These are phyloP conservation scores for Boletales sp. DNA, from an alignment of 768 basidiomycete genomes.

Conservation along the genomic window DNA sequence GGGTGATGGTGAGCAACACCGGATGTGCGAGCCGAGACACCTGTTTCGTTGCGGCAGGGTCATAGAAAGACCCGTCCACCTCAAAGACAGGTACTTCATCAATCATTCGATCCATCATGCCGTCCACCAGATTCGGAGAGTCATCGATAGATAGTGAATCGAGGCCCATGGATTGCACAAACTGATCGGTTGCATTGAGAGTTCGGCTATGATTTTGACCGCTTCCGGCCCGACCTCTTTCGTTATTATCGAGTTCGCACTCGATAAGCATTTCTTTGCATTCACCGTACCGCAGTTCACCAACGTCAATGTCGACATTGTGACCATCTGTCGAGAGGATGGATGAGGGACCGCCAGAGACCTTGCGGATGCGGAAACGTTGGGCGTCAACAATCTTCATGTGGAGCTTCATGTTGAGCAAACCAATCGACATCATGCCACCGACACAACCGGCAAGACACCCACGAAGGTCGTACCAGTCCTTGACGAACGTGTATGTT, in stretches of 20 bases:
- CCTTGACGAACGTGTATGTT: slow-evolving; percentile 96
- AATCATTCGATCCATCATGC: slow-evolving; percentile 95
- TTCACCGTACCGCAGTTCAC: slow-evolving; percentile 95
- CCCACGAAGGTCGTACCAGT: slow-evolving; percentile 94
- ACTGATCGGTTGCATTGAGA: slow-evolving; percentile 84
- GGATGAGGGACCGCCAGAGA: slow-evolving; percentile 83
- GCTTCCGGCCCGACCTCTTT: slow-evolving; percentile 29
- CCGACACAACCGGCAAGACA: slow-evolving; percentile 93
- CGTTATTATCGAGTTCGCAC: slow-evolving; percentile 78
- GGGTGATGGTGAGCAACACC: slow-evolving; percentile 89
- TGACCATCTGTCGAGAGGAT: slow-evolving; percentile 90
- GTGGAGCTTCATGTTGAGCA: slow-evolving; percentile 92
- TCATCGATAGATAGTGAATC: slow-evolving; percentile 74
- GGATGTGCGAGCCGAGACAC: slow-evolving; percentile 90
- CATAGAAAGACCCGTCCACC: slow-evolving; percentile 93
- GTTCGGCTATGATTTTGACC: slow-evolving; percentile 21
- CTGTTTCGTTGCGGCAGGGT: slow-evolving; percentile 79
- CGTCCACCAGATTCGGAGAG: slow-evolving; percentile 67
- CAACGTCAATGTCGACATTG: slow-evolving; percentile 92
- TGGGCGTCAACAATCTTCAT: slow-evolving; percentile 88
- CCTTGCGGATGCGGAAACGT: slow-evolving; percentile 91
- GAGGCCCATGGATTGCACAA: slow-evolving; percentile 82
- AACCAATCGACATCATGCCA: slow-evolving; percentile 93
- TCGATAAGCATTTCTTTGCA: slow-evolving; percentile 96
- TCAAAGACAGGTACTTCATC: slow-evolving; percentile 97